Evolutionary conservation across 78 protist genomes (phyloP).

Genomic region (Dictyostelium firmibasis): DNA sequence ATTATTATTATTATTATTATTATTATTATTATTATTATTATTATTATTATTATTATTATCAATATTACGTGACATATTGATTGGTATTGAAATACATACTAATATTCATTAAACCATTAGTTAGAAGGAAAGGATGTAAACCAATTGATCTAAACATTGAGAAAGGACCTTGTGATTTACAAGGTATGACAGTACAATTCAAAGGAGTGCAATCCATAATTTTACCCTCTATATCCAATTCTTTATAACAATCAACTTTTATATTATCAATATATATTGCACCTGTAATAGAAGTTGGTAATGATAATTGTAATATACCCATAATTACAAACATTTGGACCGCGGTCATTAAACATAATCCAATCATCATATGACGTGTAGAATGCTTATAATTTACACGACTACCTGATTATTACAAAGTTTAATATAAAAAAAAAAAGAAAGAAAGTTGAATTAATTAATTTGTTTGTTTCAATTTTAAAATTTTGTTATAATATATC

Average conservation of each 20-base stretch:
- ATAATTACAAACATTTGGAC: constrained; percentile 71
- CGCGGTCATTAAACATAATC: constrained; percentile 51
- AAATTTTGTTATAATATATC: background rate
- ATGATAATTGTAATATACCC: constrained; percentile 32
- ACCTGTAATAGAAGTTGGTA: constrained; percentile 63
- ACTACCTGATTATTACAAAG: background rate
- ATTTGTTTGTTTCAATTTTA: too few species aligned
- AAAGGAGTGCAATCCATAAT: constrained; percentile 33
- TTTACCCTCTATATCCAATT: constrained; percentile 54
- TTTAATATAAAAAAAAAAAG: background rate
- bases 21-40: too few species aligned
- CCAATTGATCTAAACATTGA: constrained; percentile 30
- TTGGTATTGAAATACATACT: background rate
- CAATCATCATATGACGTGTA: constrained; percentile 72
- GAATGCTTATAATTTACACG: constrained; percentile 56
- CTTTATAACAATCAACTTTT: constrained; percentile 40
- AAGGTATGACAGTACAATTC: constrained; percentile 53
- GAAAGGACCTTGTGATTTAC: constrained; percentile 82
- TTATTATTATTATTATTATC: background rate
- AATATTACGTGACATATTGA: too few species aligned
- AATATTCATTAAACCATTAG: constrained; percentile 63
- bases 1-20: too few species aligned
- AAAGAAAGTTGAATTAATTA: background rate
- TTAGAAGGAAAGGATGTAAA: constrained; percentile 56
- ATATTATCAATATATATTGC: constrained; percentile 35